Evolutionary conservation across 2,329 filamentous ascomycete genomes (phyloP).

Genomic region (Pseudonectria buxi): DNA sequence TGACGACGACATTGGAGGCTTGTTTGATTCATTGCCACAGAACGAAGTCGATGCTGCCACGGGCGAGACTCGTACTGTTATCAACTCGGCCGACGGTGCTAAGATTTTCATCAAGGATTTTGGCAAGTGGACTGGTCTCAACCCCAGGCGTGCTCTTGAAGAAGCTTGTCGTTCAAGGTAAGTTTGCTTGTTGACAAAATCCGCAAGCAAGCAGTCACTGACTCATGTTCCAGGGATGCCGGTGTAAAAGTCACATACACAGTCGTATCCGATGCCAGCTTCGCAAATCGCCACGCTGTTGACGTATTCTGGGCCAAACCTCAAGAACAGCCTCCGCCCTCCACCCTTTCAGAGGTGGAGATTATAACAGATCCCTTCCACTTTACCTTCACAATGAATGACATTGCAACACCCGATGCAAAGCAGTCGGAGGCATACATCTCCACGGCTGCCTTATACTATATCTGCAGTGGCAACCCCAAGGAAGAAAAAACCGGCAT

Average conservation of each 20-base stretch:
- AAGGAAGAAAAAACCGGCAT: constrained; percentile 84
- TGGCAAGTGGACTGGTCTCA: constrained; percentile 72
- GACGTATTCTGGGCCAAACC: constrained; percentile 73
- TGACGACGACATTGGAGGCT: constrained; percentile 42
- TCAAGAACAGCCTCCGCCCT: constrained; percentile 43
- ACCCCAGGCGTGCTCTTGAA: constrained; percentile 69
- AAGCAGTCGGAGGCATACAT: constrained; percentile 84
- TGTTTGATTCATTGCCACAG: constrained; percentile 56
- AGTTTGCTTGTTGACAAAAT: constrained; percentile 3
- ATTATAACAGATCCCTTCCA: constrained; percentile 40
- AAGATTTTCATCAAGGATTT: constrained; percentile 70
- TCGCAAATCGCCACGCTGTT: constrained; percentile 69
- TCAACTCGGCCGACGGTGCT: constrained; percentile 44
- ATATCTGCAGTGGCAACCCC: constrained; percentile 66
- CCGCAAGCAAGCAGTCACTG: too few species aligned
- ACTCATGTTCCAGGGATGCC: constrained; percentile 50
- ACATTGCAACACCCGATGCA: constrained; percentile 64
- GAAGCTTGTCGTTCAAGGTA: constrained; percentile 80
- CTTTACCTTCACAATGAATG: constrained; percentile 66
- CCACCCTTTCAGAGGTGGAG: constrained; percentile 35
- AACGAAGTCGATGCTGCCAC: constrained; percentile 52
- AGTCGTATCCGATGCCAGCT: constrained; percentile 64
- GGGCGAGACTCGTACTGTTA: constrained; percentile 51
- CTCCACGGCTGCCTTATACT: constrained; percentile 74
- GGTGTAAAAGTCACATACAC: constrained; percentile 60